Base-by-base conservation (phyloP, 1,139 yeast species). In the Debaryomyces subglobosus region DNA sequence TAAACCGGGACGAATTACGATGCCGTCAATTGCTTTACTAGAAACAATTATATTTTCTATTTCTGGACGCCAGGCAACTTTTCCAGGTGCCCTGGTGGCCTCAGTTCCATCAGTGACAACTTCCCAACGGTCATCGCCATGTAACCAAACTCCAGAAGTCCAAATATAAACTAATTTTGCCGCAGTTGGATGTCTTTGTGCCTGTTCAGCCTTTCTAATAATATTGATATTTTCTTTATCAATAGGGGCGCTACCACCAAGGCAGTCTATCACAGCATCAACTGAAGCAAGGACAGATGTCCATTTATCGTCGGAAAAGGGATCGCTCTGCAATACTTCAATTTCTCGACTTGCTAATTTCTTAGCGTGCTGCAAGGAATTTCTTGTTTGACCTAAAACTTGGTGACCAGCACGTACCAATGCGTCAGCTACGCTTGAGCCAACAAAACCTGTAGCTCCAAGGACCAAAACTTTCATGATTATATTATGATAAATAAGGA, bases 261-360 rank as follows among this genome's bases (percentile, higher is more conserved):
- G n/a, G 20, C 44, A 39, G 57, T 59, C 62, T 49, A 59, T 61
- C 44, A 48, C 55, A 49, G 33, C 39, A 34, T 45, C 47, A 39
- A 45, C 25, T 8, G 39, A 8, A 13, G 33, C 24, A 32, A 20
- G 30, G 2, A 13, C 20, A 2, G 34, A 32, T 15, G 34, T 13
- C 34, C 34, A 32, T 32, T 32, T 32, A 13, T 13, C 16, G 34
- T 30, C 34, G 3, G 20, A 2, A 16, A 32, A 32, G 13, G 34
- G 34, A 15, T 32, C 20, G 9, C 34, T 32, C 15, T 32, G 9
- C 20, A 32, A 13, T 13, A 32, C 34, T 16, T 32, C 34, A n/a
- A 32, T 32, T 13, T 32, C 34, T 4, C 34, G 34, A 13, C 13
- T 13, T 16, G 13, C 7, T 5, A 13, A 32, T 13, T 3, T 32